Evolutionary conservation across 2,329 filamentous ascomycete species (phyloP).

Genomic region (Sporothrix pseudoabietina): DNA sequence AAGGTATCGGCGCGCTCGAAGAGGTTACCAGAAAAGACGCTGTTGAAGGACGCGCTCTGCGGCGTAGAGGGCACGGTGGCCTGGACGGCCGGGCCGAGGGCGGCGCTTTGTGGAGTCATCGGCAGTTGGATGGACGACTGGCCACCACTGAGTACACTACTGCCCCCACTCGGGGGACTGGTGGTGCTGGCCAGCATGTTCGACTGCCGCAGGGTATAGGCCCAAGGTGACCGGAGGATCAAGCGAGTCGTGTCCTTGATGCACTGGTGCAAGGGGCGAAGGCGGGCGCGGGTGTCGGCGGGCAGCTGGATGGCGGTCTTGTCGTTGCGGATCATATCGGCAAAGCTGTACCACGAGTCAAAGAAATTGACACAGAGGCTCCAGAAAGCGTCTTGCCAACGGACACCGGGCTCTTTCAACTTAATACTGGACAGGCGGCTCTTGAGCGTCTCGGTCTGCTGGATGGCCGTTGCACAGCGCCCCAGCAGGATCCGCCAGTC

Average conservation of each 20-base stretch:
- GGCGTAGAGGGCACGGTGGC: constrained; percentile 80
- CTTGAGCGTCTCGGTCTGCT: constrained; percentile 73
- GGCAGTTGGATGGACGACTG: constrained; percentile 54
- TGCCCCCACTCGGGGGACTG: constrained; percentile 39
- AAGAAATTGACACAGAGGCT: constrained; percentile 75
- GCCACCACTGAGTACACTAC: constrained; percentile 24
- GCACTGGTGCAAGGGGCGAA: constrained; percentile 78
- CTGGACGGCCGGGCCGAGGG: constrained; percentile 84
- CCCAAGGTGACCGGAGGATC: constrained; percentile 65
- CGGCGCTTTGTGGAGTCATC: constrained; percentile 86
- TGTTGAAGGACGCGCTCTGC: constrained; percentile 58
- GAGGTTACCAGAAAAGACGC: constrained; percentile 59
- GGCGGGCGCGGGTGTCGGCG: constrained; percentile 69
- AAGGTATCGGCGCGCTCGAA: constrained; percentile 62
- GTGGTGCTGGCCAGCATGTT: constrained; percentile 41
- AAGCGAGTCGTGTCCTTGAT: constrained; percentile 78
- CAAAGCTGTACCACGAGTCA: constrained; percentile 69
- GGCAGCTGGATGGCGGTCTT: constrained; percentile 58
- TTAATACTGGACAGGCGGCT: constrained; percentile 76
- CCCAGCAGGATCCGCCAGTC: constrained; percentile 72
- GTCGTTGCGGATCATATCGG: constrained; percentile 59
- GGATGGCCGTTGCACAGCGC: constrained; percentile 69
- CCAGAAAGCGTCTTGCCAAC: constrained; percentile 65
- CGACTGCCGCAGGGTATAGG: constrained; percentile 46
- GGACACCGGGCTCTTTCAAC: constrained; percentile 77